Base-by-base conservation (phyloP, 73 alveolate species). In the Stentor roeselii region DNA sequence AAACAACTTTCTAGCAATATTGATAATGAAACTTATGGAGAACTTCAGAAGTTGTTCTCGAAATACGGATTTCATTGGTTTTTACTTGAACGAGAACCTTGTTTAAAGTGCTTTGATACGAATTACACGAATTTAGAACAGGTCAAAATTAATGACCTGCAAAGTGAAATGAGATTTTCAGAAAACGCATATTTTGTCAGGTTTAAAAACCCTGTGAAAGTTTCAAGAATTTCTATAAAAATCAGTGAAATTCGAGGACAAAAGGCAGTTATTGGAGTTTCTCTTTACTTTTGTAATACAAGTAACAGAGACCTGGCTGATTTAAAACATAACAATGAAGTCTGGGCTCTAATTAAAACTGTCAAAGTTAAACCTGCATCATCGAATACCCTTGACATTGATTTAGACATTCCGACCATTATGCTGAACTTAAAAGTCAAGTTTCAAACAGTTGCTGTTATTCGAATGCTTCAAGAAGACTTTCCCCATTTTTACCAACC, bases 31-130 rank as follows among this genome's bases (percentile, higher is more conserved):
- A 39, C 37, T 21, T 38, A 76, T 76, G 84, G n/a, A 21, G 75
- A n/a, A n/a, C 31, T 40, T n/a, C n/a, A 14, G 84, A 76, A 21
- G 31, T 34, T 76, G 31, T 42, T 80, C 82, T 50, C 38, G 31
- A 42, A 21, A 6, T 34, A 14, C 0, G 86, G 76, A 36, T 42
- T 42, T 84, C 82, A 42, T 31, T 40, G 76, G 50, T 80, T 83
- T 83, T 14, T 87, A n/a, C 75, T 87, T 6, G 93, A 87, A 60
- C 60, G 42, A 40, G 93, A 87, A 59, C 85, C 93, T 1, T 87
- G 93, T 60, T 42, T 77, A 21, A 87, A 76, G 61, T 87, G 93
- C 87, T 87, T n/a, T 75, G 90, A 74, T 36, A 27, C 82, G 31
- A 80, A 60, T 27, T 6, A 59, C 36, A 61, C 38, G n/a, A 88